Base-by-base conservation (phyloP, 116 monocot species). In the Phalaenopsis hybrid region DNA sequence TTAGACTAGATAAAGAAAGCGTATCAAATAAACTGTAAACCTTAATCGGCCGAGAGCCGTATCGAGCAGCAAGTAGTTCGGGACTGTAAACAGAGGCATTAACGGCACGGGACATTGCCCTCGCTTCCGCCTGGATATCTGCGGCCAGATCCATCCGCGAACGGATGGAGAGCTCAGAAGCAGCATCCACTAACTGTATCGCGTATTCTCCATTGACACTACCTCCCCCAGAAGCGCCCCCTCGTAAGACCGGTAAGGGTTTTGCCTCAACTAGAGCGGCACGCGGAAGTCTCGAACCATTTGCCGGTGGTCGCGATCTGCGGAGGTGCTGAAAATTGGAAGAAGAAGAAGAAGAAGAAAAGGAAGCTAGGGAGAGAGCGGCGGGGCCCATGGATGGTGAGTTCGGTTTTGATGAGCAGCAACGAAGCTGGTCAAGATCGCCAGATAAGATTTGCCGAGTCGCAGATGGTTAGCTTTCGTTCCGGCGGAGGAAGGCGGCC, bases 41-140 rank as follows among this genome's bases (percentile, higher is more conserved):
- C 93, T 92, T 99, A 45, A 86, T 8, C 9, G 95, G 98, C 7
- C 82, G 90, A 57, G 89, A 88, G 58, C 90, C 88, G 77, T 99
- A 99, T 77, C 83, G 83, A 46, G 50, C 46, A 17, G 90, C 58
- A 65, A 99, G 88, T 49, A 95, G 78, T 81, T 99, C 68, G 17
- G 98, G 95, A 77, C 77, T 89, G 82, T 93, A 99, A 7, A 90
- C 85, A 52, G 92, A 45, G 75, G 89, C 88, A 72, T 82, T 76
- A 52, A 68, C 85, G 16, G 98, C 95, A 33, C 98, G 93, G 2
- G 86, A 31, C 93, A 99, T 82, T 33, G 98, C 98, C 74, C 92
- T 79, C 3, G 87, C 90, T 87, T 99, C 98, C 20, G 93, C 95
- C 84, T 99, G 93, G 85, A 99, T 82, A 20, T 93, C 93, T 4